Evolutionary conservation across 495 filamentous ascomycete species (phyloP).

Genomic region (Lasiosphaeria miniovina): DNA sequence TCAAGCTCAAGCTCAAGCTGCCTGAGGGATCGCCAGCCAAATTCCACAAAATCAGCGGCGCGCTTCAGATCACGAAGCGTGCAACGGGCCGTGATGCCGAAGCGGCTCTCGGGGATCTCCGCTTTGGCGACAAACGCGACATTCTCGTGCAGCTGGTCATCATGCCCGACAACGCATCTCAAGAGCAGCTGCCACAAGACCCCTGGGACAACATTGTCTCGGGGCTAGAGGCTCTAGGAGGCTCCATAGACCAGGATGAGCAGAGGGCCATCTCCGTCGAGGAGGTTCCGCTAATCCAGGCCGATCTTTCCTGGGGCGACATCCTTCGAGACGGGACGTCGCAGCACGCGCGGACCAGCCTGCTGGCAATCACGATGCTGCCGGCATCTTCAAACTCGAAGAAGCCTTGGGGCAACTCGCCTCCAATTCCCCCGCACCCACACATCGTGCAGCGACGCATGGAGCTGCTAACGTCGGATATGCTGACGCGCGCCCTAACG

Average conservation of each 20-base stretch:
- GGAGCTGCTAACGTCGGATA: slow-evolving; percentile 97
- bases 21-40: slow-evolving; percentile 97
- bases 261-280: slow-evolving; percentile 82
- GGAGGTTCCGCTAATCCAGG: slow-evolving; percentile 93
- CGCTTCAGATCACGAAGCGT: slow-evolving; percentile 93
- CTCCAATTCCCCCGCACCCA: slow-evolving; percentile 92
- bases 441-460: slow-evolving; percentile 95
- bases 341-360: slow-evolving; percentile 82
- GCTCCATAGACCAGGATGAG: slow-evolving; percentile 83
- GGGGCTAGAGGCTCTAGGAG: slow-evolving; percentile 91
- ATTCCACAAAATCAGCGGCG: slow-evolving; percentile 97
- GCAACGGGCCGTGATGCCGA: slow-evolving; percentile 97
- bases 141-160: slow-evolving; percentile 95
- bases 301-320: slow-evolving; percentile 90
- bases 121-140: slow-evolving; percentile 97
- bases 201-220: slow-evolving; percentile 97
- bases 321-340: slow-evolving; percentile 87
- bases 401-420: slow-evolving; percentile 59
- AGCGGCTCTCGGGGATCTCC: slow-evolving; percentile 85
- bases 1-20: slow-evolving; percentile 89
- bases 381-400: slow-evolving; percentile 66
- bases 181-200: slow-evolving; percentile 86
- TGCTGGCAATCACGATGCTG: slow-evolving; percentile 99
- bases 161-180: slow-evolving; percentile 78
- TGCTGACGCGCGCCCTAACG: slow-evolving; percentile 89